These are phyloP conservation scores for Rhizophora apiculata DNA, from an alignment of 345 rosid species.

Conservation along the genomic window DNA sequence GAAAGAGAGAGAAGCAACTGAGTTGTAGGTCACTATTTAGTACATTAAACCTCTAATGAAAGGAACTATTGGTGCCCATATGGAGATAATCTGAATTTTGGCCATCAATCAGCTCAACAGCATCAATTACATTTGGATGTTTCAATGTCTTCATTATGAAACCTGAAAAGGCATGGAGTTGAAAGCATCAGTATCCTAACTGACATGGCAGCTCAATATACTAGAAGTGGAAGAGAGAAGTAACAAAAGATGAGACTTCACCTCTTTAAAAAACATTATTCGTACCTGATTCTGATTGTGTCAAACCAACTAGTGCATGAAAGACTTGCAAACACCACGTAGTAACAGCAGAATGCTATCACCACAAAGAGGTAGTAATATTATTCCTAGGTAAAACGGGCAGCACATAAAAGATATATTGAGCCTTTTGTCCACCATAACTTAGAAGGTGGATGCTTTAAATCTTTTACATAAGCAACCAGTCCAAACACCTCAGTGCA, in stretches of 20 bases:
- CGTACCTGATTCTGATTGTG: background rate
- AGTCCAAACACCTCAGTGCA: background rate
- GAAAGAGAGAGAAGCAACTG: background rate
- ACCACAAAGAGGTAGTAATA: background rate
- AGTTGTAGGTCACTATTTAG: background rate
- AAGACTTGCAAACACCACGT: background rate
- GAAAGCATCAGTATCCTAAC: too few species aligned
- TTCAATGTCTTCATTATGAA: constrained; percentile 18
- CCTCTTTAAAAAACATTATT: background rate
- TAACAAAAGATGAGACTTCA: background rate
- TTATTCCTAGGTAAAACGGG: too few species aligned
- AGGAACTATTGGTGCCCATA: constrained; percentile 6
- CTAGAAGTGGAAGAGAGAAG: too few species aligned
- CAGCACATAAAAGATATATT: background rate
- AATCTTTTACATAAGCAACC: background rate
- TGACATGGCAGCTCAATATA: too few species aligned
- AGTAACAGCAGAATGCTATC: background rate
- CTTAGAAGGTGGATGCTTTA: background rate
- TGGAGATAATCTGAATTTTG: constrained; percentile 10
- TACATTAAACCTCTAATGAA: background rate
- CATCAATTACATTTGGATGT: constrained; percentile 13
- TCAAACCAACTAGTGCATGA: background rate
- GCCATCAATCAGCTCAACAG: constrained; percentile 16
- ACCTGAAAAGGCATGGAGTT: constrained; percentile 3
- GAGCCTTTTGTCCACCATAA: background rate